Conservation (phyloP, 371 early-diverging fungal genomes). For the Mortierella sp. region DNA sequence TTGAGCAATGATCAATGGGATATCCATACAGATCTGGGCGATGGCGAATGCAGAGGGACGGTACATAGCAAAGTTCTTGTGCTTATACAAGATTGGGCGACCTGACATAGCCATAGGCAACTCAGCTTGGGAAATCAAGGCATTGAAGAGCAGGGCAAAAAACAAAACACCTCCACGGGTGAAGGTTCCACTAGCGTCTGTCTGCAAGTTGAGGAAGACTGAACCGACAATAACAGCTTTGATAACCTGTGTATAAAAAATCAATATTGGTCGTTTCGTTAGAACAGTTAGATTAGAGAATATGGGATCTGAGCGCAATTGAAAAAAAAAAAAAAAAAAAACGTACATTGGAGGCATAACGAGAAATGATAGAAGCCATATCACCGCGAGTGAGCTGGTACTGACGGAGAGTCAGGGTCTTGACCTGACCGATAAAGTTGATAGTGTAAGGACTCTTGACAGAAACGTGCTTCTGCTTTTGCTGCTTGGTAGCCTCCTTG, state of each 20-base stretch:
- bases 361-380: conserved; percentile 63
- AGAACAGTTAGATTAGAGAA: not conserved
- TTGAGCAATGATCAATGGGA: conserved; percentile 62
- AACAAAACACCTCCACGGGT: conserved; percentile 79
- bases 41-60: conserved; percentile 69
- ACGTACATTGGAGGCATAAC: conserved; percentile 63
- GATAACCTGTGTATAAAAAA: conserved; percentile 40
- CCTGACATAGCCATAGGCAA: conserved; percentile 64
- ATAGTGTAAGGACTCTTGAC: conserved; percentile 70
- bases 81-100: conserved; percentile 69
- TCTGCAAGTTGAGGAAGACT: not conserved
- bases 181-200: conserved; percentile 72
- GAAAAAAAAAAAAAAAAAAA: not conserved
- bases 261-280: not conserved
- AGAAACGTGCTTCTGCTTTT: conserved; percentile 69
- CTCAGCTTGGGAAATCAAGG: conserved; percentile 65
- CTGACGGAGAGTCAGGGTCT: conserved; percentile 71
- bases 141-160: conserved; percentile 65
- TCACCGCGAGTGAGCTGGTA: conserved; percentile 67
- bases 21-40: conserved; percentile 65
- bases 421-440: conserved; percentile 71
- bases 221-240: conserved; percentile 76
- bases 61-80: conserved; percentile 64
- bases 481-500: conserved; percentile 64
- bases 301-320: not conserved